Evolutionary conservation across 768 basidiomycete genomes (phyloP).

Genomic region (Auricularia auricula-judae): DNA sequence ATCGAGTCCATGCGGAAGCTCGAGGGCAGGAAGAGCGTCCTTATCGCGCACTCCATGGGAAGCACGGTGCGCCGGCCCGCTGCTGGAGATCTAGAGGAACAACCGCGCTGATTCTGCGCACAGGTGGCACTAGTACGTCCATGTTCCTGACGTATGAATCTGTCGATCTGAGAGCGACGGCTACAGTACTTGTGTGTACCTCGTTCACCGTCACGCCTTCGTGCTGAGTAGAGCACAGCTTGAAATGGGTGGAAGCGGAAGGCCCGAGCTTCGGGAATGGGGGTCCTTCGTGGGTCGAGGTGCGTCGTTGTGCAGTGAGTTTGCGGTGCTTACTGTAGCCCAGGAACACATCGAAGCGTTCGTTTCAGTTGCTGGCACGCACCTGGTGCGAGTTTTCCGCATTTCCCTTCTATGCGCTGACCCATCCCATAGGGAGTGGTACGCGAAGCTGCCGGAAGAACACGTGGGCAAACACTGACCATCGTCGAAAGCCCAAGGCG

Average conservation of each 20-base stretch:
- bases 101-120: not conserved
- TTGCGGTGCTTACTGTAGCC: conserved; percentile 3
- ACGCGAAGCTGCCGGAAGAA: conserved; percentile 15
- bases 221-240: conserved; percentile 28
- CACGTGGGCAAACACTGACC: not conserved
- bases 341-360: conserved; percentile 80
- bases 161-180: not conserved
- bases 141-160: not conserved
- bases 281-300: conserved; percentile 87
- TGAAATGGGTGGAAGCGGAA: conserved; percentile 95
- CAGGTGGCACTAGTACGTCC: conserved; percentile 41
- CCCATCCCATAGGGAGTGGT: conserved; percentile 53
- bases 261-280: conserved; percentile 53
- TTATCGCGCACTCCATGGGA: conserved; percentile 84
- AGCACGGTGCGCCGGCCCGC: conserved; percentile 40
- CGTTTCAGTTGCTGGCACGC: conserved; percentile 76
- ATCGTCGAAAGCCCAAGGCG: conserved; percentile 63
- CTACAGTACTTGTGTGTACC: conserved; percentile 72
- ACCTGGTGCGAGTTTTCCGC: conserved; percentile 43
- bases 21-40: conserved; percentile 63
- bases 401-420: conserved; percentile 4
- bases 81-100: not conserved
- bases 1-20: conserved; percentile 72
- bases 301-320: conserved; percentile 17
- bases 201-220: not conserved